Conservation (phyloP, 2,329 filamentous ascomycete genomes). For the Colletotrichum filicis region DNA sequence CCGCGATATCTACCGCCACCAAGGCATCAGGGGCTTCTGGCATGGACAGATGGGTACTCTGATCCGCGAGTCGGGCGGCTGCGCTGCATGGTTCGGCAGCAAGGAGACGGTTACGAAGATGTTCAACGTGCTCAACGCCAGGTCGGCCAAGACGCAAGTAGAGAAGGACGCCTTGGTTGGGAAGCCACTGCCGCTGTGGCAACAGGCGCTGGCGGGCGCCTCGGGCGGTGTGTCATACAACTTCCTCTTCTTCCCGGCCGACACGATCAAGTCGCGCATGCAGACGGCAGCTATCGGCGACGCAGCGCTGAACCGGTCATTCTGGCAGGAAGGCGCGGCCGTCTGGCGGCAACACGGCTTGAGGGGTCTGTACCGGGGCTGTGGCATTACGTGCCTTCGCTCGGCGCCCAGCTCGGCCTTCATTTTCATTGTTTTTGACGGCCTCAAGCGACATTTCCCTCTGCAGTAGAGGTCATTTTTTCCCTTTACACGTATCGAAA, state of each 20-base stretch:
- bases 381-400: conserved; percentile 89
- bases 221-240: conserved; percentile 94
- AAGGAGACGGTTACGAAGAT: conserved; percentile 83
- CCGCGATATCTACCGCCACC: conserved; percentile 80
- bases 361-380: conserved; percentile 89
- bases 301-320: conserved; percentile 68
- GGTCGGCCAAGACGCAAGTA: conserved; percentile 48
- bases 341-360: conserved; percentile 88
- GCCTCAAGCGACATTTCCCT: conserved; percentile 76
- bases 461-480: conserved; percentile 46
- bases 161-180: conserved; percentile 55
- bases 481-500: background rate
- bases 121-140: conserved; percentile 70
- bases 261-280: conserved; percentile 97
- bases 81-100: conserved; percentile 93
- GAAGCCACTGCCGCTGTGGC: conserved; percentile 78
- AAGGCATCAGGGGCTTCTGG: conserved; percentile 92
- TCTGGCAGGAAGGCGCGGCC: conserved; percentile 75
- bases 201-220: conserved; percentile 89
- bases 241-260: conserved; percentile 95
- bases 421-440: conserved; percentile 96
- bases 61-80: conserved; percentile 92
- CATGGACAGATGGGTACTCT: conserved; percentile 93
- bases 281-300: conserved; percentile 82
- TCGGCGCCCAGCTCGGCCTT: conserved; percentile 96